phyloP scores from a whole-genome alignment of 2,329 filamentous ascomycete species.

The Fusarium torulosum region DNA sequence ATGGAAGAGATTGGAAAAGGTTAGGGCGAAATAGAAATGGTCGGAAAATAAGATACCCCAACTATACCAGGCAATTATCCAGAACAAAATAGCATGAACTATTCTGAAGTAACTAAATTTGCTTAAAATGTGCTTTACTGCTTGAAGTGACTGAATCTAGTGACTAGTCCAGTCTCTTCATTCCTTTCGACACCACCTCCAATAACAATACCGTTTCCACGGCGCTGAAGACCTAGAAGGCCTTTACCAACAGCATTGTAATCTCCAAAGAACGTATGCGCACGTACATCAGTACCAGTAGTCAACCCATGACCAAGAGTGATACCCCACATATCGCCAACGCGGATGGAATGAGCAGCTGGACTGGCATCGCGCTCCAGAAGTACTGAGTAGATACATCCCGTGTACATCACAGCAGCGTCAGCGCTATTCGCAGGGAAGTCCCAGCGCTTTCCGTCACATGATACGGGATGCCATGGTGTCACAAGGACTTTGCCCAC shows the following conservation, averaged over 20 bases:
- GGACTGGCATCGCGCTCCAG: constrained; percentile 60
- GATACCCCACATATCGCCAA: constrained; percentile 65
- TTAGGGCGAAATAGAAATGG: neutral
- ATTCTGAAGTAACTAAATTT: neutral
- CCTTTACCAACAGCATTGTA: constrained; percentile 58
- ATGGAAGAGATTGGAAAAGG: neutral
- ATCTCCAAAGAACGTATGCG: constrained; percentile 68
- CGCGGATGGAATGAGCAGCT: constrained; percentile 63
- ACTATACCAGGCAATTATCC: neutral
- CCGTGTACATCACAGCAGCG: constrained; percentile 58
- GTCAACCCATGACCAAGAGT: constrained; percentile 70
- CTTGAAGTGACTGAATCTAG: constrained; percentile 37
- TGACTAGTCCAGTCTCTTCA: constrained; percentile 55
- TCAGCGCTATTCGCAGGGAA: constrained; percentile 60
- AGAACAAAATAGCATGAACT: neutral
- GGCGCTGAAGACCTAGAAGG: constrained; percentile 53
- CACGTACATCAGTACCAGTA: constrained; percentile 53
- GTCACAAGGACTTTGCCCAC: constrained; percentile 65
- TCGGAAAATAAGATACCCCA: neutral
- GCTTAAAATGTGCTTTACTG: neutral
- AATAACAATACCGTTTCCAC: constrained; percentile 57
- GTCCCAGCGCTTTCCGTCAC: constrained; percentile 56
- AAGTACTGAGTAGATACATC: constrained; percentile 68
- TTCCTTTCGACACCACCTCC: constrained; percentile 59
- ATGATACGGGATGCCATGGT: constrained; percentile 69